Evolutionary conservation across 2,329 filamentous ascomycete genomes (phyloP).

Genomic region (Botrytis pseudocinerea): DNA sequence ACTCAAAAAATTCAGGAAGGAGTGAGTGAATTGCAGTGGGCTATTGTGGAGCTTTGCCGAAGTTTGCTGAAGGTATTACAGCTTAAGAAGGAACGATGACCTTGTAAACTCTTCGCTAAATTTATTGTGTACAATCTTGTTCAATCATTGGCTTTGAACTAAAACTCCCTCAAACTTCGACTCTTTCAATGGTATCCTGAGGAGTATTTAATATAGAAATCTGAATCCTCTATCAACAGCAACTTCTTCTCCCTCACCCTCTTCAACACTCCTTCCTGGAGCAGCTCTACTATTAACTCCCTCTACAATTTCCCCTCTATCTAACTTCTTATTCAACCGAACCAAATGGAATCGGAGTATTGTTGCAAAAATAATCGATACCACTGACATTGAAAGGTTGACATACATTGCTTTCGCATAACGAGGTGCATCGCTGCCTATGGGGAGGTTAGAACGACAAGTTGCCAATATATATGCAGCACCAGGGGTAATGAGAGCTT

Average conservation of each 20-base stretch:
- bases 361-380: conserved; percentile 65
- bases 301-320: conserved; percentile 55
- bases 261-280: background rate
- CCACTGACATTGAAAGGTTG: conserved; percentile 63
- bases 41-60: background rate
- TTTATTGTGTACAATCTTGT: background rate
- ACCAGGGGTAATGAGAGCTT: background rate
- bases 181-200: background rate
- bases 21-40: conserved; percentile 9
- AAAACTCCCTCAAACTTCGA: background rate
- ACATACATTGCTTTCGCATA: conserved; percentile 59
- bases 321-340: conserved; percentile 68
- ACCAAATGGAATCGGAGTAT: conserved; percentile 63
- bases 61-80: background rate
- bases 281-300: conserved; percentile 37
- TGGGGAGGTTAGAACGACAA: background rate
- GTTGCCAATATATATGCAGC: too few species aligned
- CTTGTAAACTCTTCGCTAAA: background rate
- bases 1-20: background rate
- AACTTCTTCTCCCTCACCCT: conserved; percentile 16
- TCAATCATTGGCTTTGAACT: background rate
- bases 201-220: background rate
- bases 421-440: conserved; percentile 13
- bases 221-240: conserved; percentile 21
- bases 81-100: conserved; percentile 1